phyloP scores from a whole-genome alignment of 2,329 filamentous ascomycete species.

The Rhinocladiella mackenziei region DNA sequence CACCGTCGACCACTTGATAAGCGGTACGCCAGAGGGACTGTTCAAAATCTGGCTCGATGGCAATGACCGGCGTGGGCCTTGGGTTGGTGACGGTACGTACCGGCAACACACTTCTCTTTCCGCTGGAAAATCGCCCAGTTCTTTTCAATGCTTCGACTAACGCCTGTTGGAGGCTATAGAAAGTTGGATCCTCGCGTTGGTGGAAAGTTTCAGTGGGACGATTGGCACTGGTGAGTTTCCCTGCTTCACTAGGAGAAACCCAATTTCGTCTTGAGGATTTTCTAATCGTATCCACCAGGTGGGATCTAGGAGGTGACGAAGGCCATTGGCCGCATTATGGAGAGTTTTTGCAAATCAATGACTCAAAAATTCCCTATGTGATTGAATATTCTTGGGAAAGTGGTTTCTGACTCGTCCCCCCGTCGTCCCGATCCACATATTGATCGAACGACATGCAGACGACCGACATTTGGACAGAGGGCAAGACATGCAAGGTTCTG shows the following conservation, averaged over 20 bases:
- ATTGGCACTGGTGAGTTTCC: too few species aligned
- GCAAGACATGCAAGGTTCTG: neutral
- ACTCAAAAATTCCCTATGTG: neutral
- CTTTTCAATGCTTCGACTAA: too few species aligned
- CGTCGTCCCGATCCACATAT: too few species aligned
- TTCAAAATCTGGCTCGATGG: conserved; percentile 7
- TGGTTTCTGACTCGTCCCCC: too few species aligned
- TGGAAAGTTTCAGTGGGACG: conserved; percentile 3
- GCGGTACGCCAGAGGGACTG: conserved; percentile 1
- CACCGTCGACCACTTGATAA: neutral
- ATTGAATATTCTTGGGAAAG: conserved; percentile 8
- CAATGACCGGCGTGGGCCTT: conserved; percentile 7
- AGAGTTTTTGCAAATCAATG: neutral
- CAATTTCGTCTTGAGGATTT: too few species aligned
- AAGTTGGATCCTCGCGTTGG: neutral
- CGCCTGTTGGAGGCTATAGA: too few species aligned
- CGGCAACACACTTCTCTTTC: too few species aligned
- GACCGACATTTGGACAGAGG: conserved; percentile 1
- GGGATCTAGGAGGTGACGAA: conserved; percentile 1
- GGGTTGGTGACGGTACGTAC: conserved; percentile 4
- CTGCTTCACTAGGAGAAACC: too few species aligned
- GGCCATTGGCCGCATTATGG: conserved; percentile 3
- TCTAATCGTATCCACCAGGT: too few species aligned
- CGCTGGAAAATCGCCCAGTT: too few species aligned
- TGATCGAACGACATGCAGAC: too few species aligned